Conservation (phyloP, 257 asterid species). For the Scutellaria barbata region DNA sequence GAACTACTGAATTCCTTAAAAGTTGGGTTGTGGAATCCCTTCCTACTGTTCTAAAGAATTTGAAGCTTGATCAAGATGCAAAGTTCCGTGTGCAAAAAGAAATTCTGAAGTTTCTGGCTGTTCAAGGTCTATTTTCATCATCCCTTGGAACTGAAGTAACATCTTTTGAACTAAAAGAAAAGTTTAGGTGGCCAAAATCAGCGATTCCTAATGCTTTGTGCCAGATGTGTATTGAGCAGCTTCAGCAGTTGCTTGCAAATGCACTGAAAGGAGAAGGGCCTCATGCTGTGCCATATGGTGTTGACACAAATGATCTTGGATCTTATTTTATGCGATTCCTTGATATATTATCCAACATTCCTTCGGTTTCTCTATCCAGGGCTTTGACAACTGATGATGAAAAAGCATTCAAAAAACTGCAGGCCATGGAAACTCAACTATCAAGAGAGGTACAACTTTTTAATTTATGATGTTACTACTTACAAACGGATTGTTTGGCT, state of each 20-base stretch:
- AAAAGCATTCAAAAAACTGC: slow-evolving; percentile 69
- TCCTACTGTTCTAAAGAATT: slow-evolving; percentile 66
- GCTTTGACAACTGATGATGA: slow-evolving; percentile 75
- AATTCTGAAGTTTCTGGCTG: slow-evolving; percentile 85
- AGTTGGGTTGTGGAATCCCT: slow-evolving; percentile 93
- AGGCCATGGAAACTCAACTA: slow-evolving; percentile 73
- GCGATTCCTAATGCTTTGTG: slow-evolving; percentile 71
- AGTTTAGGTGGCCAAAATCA: slow-evolving; percentile 88
- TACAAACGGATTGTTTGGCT: neutral
- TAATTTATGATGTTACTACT: slow-evolving; percentile 22
- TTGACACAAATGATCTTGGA: slow-evolving; percentile 84
- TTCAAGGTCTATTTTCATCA: slow-evolving; percentile 91
- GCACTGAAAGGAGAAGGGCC: slow-evolving; percentile 80
- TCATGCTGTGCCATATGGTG: slow-evolving; percentile 56
- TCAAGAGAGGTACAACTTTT: slow-evolving; percentile 68
- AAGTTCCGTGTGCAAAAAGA: slow-evolving; percentile 77
- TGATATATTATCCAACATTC: slow-evolving; percentile 73
- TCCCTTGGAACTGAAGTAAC: slow-evolving; percentile 97
- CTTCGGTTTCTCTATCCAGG: slow-evolving; percentile 91
- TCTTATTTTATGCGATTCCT: slow-evolving; percentile 81
- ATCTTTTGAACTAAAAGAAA: slow-evolving; percentile 90
- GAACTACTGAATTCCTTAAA: slow-evolving; percentile 69
- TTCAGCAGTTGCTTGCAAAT: slow-evolving; percentile 76
- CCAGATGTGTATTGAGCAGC: slow-evolving; percentile 91
- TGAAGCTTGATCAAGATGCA: slow-evolving; percentile 73